phyloP scores from a whole-genome alignment of 306 rosid genomes.

The Lathyrus oleraceus region DNA sequence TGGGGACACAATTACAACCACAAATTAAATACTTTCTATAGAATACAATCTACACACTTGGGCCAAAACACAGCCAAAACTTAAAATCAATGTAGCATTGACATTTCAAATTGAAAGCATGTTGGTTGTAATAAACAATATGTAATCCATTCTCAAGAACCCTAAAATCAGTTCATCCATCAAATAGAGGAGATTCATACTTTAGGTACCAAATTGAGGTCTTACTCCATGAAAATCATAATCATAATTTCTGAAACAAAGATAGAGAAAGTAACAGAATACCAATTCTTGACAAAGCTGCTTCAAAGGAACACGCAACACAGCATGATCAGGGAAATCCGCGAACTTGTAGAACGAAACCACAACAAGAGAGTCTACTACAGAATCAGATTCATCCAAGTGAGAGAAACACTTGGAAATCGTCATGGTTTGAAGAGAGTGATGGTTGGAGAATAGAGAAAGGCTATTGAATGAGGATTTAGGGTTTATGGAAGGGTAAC shows the following conservation, averaged over 20 bases:
- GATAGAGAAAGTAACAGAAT: slow-evolving; percentile 29
- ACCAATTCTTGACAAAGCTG: slow-evolving; percentile 82
- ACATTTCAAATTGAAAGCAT: no score
- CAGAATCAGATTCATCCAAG: slow-evolving; percentile 34
- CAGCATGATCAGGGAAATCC: slow-evolving; percentile 72
- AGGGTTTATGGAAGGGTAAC: slow-evolving; percentile 29
- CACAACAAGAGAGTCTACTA: slow-evolving; percentile 53
- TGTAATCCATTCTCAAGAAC: background rate
- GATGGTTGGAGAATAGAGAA: slow-evolving; percentile 32
- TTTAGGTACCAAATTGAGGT: background rate
- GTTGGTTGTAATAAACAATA: background rate
- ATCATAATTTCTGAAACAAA: background rate
- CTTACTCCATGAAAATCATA: background rate
- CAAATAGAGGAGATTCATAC: background rate
- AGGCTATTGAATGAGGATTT: slow-evolving; percentile 17
- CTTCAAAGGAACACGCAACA: slow-evolving; percentile 76
- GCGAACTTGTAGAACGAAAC: slow-evolving; percentile 94
- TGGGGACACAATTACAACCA: background rate
- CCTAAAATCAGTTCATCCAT: background rate
- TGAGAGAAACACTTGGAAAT: slow-evolving; percentile 48
- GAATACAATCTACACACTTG: background rate
- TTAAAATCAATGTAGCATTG: no score
- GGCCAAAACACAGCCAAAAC: background rate
- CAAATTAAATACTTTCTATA: background rate
- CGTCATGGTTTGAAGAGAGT: slow-evolving; percentile 49